Evolutionary conservation across 2,329 filamentous ascomycete genomes (phyloP).

Genomic region (Coleophoma crateriformis): DNA sequence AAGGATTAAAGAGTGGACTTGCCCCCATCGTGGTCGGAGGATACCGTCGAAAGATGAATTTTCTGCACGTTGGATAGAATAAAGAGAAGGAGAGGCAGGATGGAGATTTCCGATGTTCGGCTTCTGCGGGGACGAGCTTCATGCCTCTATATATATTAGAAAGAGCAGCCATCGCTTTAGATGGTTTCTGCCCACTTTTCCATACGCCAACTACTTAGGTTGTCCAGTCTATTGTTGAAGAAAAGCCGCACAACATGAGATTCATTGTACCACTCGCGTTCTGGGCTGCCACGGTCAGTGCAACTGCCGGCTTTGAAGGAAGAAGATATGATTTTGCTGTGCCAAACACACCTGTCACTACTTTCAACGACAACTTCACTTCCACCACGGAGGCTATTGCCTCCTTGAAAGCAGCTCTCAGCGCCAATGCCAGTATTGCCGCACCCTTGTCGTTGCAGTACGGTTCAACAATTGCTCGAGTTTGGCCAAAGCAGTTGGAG

Average conservation of each 20-base stretch:
- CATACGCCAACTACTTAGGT: too few species aligned
- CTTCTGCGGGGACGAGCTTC: too few species aligned
- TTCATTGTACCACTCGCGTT: not conserved
- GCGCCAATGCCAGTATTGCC: not conserved
- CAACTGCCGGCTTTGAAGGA: not conserved
- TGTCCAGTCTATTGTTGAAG: too few species aligned
- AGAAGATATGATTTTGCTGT: not conserved
- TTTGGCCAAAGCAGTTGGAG: slow-evolving; percentile 1
- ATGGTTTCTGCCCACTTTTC: too few species aligned
- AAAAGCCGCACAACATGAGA: not conserved
- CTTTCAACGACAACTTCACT: not conserved
- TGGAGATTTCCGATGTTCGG: too few species aligned
- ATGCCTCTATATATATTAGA: too few species aligned
- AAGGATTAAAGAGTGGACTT: too few species aligned
- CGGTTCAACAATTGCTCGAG: not conserved
- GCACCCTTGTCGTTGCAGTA: not conserved
- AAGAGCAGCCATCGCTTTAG: too few species aligned
- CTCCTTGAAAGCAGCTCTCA: not conserved
- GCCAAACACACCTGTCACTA: not conserved
- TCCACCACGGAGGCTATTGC: not conserved
- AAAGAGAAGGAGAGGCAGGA: too few species aligned
- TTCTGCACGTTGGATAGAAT: too few species aligned
- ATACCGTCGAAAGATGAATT: too few species aligned
- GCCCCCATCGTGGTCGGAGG: too few species aligned
- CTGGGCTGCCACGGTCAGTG: not conserved